These are phyloP conservation scores for Cladophialophora carrionii DNA, from an alignment of 2,329 filamentous ascomycete genomes.

Conservation along the genomic window DNA sequence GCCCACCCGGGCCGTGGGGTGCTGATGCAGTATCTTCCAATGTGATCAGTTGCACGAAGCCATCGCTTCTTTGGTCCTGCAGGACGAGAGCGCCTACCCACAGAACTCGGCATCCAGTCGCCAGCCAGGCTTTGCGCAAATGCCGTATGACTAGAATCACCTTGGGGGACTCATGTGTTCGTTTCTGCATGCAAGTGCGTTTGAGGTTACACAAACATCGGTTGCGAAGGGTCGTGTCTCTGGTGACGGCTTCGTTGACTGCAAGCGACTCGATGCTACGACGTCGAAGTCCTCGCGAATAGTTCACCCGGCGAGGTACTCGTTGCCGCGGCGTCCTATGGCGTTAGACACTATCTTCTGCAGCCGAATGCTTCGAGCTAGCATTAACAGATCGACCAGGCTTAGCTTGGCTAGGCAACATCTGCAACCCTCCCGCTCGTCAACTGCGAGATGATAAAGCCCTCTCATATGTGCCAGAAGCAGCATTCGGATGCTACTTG, in stretches of 20 bases:
- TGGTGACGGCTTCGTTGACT: not conserved
- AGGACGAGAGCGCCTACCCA: not conserved
- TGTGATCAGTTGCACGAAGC: too few species aligned
- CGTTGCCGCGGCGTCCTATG: not conserved
- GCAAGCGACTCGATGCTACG: not conserved
- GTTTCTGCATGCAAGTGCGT: not conserved
- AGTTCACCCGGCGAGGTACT: not conserved
- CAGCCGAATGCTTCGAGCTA: not conserved
- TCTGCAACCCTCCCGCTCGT: not conserved
- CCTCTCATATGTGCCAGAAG: not conserved
- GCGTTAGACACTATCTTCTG: not conserved
- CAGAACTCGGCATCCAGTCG: not conserved
- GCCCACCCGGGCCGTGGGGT: too few species aligned
- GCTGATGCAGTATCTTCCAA: too few species aligned
- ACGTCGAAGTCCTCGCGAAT: not conserved
- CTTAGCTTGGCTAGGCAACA: not conserved
- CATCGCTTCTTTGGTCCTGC: not conserved
- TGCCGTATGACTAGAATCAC: not conserved
- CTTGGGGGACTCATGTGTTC: not conserved
- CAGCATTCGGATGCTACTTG: not conserved
- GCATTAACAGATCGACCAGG: not conserved
- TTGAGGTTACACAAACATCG: not conserved
- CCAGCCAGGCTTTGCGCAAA: not conserved
- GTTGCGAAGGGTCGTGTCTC: not conserved
- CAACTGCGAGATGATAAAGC: not conserved